Evolutionary conservation across 495 filamentous ascomycete species (phyloP), one percentile per base, ranked within the genome.

Genomic region (Penicillium desertorum): DNA sequence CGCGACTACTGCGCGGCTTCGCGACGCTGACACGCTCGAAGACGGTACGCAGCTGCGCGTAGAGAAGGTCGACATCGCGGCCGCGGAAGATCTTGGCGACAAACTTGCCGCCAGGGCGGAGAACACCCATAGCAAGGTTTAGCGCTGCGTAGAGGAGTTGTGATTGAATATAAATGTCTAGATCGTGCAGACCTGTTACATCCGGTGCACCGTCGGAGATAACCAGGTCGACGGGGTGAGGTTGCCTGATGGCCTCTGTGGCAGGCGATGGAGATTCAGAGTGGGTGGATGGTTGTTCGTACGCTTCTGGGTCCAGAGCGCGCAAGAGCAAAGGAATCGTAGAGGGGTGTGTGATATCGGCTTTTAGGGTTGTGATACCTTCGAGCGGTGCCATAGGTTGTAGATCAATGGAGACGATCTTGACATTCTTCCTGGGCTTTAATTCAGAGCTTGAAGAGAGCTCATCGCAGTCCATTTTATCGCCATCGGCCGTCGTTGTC

Each of bases 11-110:
- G 42, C 94, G 81, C 14, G 94, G 94, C 70, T 98, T 98, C 14
- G 94, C 91, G 42, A 96, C 91, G 51, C 86, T 83, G 32, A 98
- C 94, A 51, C 84, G 78, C 54, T 90, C 83, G 59, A 98, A 98
- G 52, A 97, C 88, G 25, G 91, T 84, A 58, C 91, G 91, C 44
- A 98, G 81, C 63, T 98, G 94, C 6, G 92, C 89, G 68, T 92
- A 97, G 2, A 97, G 82, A 4, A 97, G 75, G 63, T 96, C 92
- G 14, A 96, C 91, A 63, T 97, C 93, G 59, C 91, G 87, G 34
- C 89, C 92, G 12, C 94, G 79, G 77, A 98, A 98, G 61, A 98
- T 96, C 76, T 98, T 98, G 8, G 94, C 93, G 9, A 98, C 92
- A 63, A 98, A 98, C 62, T 88, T 95, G 51, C 95, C 94, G 27